Evolutionary conservation across 345 rosid genomes (phyloP).

Genomic region (Pistacia atlantica): DNA sequence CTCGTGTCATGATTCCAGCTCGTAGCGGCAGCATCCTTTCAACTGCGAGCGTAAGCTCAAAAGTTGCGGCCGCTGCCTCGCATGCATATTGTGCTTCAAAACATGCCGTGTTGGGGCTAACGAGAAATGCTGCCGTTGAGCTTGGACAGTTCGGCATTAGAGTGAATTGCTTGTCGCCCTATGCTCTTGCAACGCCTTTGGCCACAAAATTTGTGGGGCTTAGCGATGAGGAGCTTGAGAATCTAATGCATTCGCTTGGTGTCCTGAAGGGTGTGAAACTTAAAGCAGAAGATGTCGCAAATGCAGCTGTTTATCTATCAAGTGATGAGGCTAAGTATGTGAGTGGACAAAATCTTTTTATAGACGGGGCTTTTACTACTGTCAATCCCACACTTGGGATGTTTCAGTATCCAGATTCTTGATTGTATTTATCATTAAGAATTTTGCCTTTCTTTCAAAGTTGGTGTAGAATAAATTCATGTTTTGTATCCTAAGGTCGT

Average conservation of each 20-base stretch:
- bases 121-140: constrained; percentile 26
- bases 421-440: too few relatives aligned
- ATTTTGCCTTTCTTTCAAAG: too few relatives aligned
- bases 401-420: constrained; percentile 6
- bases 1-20: constrained; percentile 21
- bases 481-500: too few relatives aligned
- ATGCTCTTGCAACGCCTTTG: constrained; percentile 9
- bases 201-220: too few relatives aligned
- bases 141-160: constrained; percentile 25
- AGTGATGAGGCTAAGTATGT: constrained; percentile 47
- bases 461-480: too few relatives aligned
- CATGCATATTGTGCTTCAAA: constrained; percentile 23
- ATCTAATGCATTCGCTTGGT: too few relatives aligned
- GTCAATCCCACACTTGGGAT: too few relatives aligned
- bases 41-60: constrained; percentile 8
- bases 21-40: constrained; percentile 8
- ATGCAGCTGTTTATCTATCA: constrained; percentile 26
- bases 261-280: not conserved
- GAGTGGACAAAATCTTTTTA: constrained; percentile 38
- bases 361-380: too few relatives aligned
- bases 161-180: constrained; percentile 23
- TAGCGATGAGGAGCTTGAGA: not conserved
- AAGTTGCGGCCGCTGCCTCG: not conserved
- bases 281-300: constrained; percentile 12
- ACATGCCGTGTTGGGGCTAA: constrained; percentile 24